Percentiles rank a stretch among this genome's conserved stretches.
Conservation (phyloP, 2,329 filamentous ascomycete genomes). For the Huntiella moniliformis region DNA sequence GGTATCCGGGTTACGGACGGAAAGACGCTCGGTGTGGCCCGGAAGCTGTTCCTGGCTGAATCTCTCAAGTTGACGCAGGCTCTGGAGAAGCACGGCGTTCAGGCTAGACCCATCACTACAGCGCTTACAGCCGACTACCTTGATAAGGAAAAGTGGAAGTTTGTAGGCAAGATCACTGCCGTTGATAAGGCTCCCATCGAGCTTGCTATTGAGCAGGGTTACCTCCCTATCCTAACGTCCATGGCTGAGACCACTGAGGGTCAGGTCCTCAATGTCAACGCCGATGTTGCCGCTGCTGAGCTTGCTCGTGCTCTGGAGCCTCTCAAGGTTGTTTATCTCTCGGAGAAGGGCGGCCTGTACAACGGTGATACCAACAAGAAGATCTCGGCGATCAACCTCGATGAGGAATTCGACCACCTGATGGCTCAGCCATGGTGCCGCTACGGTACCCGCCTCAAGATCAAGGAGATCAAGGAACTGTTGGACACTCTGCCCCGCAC, state of each 20-base stretch:
- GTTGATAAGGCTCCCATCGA: slow-evolving; percentile 85
- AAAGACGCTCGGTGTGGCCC: slow-evolving; percentile 78
- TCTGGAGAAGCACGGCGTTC: slow-evolving; percentile 74
- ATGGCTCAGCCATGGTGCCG: slow-evolving; percentile 92
- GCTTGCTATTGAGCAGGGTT: slow-evolving; percentile 75
- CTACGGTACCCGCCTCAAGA: slow-evolving; percentile 89
- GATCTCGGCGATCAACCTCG: slow-evolving; percentile 92
- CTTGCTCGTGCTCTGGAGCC: slow-evolving; percentile 76
- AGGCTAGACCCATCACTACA: slow-evolving; percentile 75
- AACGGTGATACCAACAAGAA: slow-evolving; percentile 86
- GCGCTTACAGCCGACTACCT: slow-evolving; percentile 89
- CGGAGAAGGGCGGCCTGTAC: slow-evolving; percentile 90
- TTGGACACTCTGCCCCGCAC: slow-evolving; percentile 74
- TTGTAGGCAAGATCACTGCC: slow-evolving; percentile 85
- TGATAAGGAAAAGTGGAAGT: slow-evolving; percentile 88
- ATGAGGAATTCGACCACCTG: slow-evolving; percentile 84
- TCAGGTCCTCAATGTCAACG: slow-evolving; percentile 91
- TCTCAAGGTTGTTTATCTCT: slow-evolving; percentile 95
- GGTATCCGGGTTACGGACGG: slow-evolving; percentile 90
- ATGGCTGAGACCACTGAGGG: slow-evolving; percentile 90
- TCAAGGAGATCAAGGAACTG: slow-evolving; percentile 90
- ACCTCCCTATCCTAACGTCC: slow-evolving; percentile 82
- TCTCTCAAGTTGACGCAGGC: slow-evolving; percentile 84
- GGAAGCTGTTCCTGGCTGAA: slow-evolving; percentile 87
- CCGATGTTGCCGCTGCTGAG: slow-evolving; percentile 88